A percentile compares a stretch with the other conserved stretches of the same genome.
phyloP scores from a whole-genome alignment of 345 rosid species.

The Jatropha curcas region DNA sequence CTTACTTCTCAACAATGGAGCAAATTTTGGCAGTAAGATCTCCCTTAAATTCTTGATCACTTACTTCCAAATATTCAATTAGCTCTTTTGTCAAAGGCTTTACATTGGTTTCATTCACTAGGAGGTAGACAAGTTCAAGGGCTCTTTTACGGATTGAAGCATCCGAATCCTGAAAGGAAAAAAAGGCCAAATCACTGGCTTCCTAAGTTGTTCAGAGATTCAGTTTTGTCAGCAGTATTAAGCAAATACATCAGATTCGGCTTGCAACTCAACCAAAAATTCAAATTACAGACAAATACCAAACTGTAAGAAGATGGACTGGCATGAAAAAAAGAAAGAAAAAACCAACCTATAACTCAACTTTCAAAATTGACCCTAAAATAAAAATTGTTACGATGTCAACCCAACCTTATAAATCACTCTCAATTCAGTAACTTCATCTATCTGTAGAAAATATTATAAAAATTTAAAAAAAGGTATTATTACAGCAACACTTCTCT shows the following conservation, averaged over 20 bases:
- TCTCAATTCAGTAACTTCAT: no score
- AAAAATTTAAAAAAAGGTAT: no score
- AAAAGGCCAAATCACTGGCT: slow-evolving; percentile 32
- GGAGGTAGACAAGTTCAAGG: slow-evolving; percentile 80
- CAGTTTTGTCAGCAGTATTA: slow-evolving; percentile 11
- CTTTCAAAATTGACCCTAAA: no score
- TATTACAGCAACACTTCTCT: no score
- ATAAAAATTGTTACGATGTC: no score
- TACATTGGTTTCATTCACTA: slow-evolving; percentile 90
- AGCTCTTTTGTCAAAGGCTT: slow-evolving; percentile 87
- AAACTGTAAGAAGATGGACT: neutral
- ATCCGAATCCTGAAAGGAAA: slow-evolving; percentile 81
- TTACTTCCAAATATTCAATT: slow-evolving; percentile 92
- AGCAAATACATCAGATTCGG: neutral
- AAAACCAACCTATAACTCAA: no score
- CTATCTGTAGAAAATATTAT: no score
- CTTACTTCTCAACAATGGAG: slow-evolving; percentile 96
- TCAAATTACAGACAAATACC: neutral
- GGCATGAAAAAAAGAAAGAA: neutral
- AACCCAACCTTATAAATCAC: no score
- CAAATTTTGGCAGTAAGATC: slow-evolving; percentile 99
- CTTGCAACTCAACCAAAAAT: neutral
- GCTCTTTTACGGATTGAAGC: slow-evolving; percentile 98
- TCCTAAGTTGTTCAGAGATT: slow-evolving; percentile 9
- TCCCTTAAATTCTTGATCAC: slow-evolving; percentile 94